Evolutionary conservation across 202 grass and related monocot species (phyloP).

Genomic region (Panicum virgatum): DNA sequence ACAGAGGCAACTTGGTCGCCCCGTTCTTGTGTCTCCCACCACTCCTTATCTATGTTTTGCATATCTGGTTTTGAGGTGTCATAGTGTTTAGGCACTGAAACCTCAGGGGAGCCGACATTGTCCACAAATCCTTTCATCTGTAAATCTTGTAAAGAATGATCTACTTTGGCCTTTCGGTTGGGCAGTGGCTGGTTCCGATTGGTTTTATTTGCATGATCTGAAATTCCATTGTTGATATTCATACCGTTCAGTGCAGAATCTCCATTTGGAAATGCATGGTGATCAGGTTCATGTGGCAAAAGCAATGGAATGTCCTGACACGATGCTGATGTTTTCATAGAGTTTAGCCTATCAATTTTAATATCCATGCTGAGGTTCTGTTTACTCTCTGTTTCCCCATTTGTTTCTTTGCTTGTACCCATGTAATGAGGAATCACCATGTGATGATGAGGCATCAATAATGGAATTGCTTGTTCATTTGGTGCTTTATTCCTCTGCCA

Average conservation of each 20-base stretch:
- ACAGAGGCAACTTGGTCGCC: slow-evolving; percentile 75
- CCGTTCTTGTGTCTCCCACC: slow-evolving; percentile 95
- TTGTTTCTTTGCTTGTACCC: slow-evolving; percentile 64
- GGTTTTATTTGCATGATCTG: slow-evolving; percentile 46
- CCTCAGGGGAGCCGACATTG: slow-evolving; percentile 53
- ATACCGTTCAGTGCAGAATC: slow-evolving; percentile 49
- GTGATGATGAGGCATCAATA: slow-evolving; percentile 97
- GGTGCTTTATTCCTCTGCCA: slow-evolving; percentile 94
- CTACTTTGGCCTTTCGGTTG: slow-evolving; percentile 68
- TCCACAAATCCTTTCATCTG: slow-evolving; percentile 94
- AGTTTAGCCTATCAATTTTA: slow-evolving; percentile 48
- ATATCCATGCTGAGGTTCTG: slow-evolving; percentile 36
- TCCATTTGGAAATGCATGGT: slow-evolving; percentile 46
- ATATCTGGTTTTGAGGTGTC: slow-evolving; percentile 39
- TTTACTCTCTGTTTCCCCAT: slow-evolving; percentile 43
- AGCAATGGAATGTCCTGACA: slow-evolving; percentile 89
- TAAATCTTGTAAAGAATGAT: slow-evolving; percentile 70
- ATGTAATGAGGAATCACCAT: slow-evolving; percentile 94
- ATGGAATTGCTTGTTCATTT: slow-evolving; percentile 94
- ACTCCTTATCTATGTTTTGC: slow-evolving; percentile 65
- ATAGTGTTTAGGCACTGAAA: slow-evolving; percentile 42
- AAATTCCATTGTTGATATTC: slow-evolving; percentile 43
- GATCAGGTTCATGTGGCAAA: slow-evolving; percentile 82
- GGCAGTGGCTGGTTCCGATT: slow-evolving; percentile 56
- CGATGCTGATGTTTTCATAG: slow-evolving; percentile 54